A percentile compares a stretch with the other conserved stretches of the same genome.
Evolutionary conservation across 2,329 filamentous ascomycete species (phyloP).

Genomic region (Huntiella savannae): DNA sequence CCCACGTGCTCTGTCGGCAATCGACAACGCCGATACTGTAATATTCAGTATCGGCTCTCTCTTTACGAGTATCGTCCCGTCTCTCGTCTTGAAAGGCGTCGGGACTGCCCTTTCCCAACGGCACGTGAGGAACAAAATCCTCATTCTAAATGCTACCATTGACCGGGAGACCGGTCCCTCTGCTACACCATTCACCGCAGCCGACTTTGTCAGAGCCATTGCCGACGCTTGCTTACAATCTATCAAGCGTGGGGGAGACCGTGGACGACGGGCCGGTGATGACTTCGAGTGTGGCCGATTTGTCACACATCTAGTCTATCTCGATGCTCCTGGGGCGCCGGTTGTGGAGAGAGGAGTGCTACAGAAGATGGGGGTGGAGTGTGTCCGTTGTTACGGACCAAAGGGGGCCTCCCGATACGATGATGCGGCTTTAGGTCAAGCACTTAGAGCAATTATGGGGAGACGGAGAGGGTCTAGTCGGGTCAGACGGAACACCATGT

Average conservation of each 20-base stretch:
- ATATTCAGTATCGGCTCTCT: slow-evolving; percentile 89
- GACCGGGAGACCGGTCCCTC: slow-evolving; percentile 75
- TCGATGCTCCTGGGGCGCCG: slow-evolving; percentile 54
- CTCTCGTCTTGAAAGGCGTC: slow-evolving; percentile 55
- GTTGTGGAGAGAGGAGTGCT: slow-evolving; percentile 48
- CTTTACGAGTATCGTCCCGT: slow-evolving; percentile 77
- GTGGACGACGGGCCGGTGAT: slow-evolving; percentile 17
- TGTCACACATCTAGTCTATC: slow-evolving; percentile 67
- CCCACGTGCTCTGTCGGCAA: slow-evolving; percentile 52
- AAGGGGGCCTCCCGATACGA: slow-evolving; percentile 48
- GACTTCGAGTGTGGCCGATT: slow-evolving; percentile 40
- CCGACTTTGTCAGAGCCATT: slow-evolving; percentile 70
- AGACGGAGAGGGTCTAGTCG: slow-evolving; percentile 22
- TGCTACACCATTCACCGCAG: slow-evolving; percentile 43
- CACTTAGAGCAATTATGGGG: slow-evolving; percentile 60
- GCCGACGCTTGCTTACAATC: slow-evolving; percentile 55
- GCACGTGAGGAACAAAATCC: slow-evolving; percentile 45
- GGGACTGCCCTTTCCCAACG: slow-evolving; percentile 36
- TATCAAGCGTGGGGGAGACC: slow-evolving; percentile 27
- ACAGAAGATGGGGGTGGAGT: slow-evolving; percentile 50
- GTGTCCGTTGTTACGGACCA: slow-evolving; percentile 57
- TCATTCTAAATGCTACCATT: slow-evolving; percentile 66
- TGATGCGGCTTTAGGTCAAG: slow-evolving; percentile 50
- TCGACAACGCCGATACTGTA: slow-evolving; percentile 45
- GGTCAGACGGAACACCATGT: slow-evolving; percentile 26